Base-by-base conservation (phyloP, 108 stramenopile species). In the Nannochloropsis gaditana region DNA sequence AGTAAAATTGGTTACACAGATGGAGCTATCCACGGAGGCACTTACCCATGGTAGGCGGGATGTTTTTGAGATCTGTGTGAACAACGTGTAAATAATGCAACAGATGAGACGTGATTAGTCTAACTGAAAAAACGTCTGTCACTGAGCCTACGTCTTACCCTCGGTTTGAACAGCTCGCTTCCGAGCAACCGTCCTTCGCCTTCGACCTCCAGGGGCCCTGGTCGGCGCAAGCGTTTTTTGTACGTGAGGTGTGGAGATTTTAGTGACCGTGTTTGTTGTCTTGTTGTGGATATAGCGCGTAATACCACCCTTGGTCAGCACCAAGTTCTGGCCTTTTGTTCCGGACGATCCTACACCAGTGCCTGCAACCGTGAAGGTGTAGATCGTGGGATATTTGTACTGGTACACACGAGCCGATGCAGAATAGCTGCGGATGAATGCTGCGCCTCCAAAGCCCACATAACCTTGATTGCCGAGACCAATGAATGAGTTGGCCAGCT, bases 101-200 rank as follows among this genome's bases (percentile, higher is more conserved):
- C n/a, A n/a, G n/a, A n/a, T n/a, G n/a, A n/a, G n/a, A n/a, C n/a
- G n/a, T n/a, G n/a, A n/a, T n/a, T n/a, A n/a, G n/a, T n/a, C n/a
- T n/a, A n/a, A n/a, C n/a, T n/a, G n/a, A n/a, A n/a, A n/a, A n/a
- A n/a, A n/a, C n/a, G n/a, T n/a, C n/a, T n/a, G n/a, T n/a, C n/a
- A n/a, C n/a, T n/a, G n/a, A n/a, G n/a, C n/a, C n/a, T n/a, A n/a
- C n/a, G n/a, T n/a, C n/a, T n/a, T 73, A 73, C n/a, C 59, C 59
- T 73, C 59, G n/a, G 59, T n/a, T 73, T 73, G 19, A n/a, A 73
- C 59, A 73, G 59, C 59, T 19, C 59, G 59, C 59, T 73, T 73
- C 59, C 4, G 59, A 73, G n/a, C 59, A 15, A 73, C 19, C n/a
- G 19, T n/a, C 59, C 59, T 73, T 5, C 59, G 59, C 59, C 59